These are phyloP conservation scores for Phialophora macrospora DNA, from an alignment of 2,329 filamentous ascomycete genomes.

Conservation along the genomic window DNA sequence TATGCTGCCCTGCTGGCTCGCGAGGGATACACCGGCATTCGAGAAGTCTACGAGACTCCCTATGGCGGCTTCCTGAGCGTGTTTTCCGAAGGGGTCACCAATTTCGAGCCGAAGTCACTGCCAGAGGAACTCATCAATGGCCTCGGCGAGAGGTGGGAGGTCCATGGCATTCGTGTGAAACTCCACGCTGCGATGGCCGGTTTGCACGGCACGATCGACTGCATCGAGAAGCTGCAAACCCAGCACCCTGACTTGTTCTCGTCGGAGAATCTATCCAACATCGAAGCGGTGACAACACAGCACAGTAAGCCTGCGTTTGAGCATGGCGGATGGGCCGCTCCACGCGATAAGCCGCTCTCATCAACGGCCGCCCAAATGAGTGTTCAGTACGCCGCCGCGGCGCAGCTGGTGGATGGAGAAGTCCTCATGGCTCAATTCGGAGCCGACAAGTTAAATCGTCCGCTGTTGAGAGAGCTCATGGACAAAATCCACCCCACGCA, in stretches of 20 bases:
- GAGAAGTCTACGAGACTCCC: conserved; percentile 48
- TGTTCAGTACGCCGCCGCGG: conserved; percentile 45
- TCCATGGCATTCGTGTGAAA: conserved; percentile 46
- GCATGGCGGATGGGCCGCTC: conserved; percentile 47
- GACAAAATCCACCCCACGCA: conserved; percentile 40
- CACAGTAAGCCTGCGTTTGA: conserved; percentile 43
- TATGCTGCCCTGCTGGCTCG: conserved; percentile 48
- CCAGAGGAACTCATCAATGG: conserved; percentile 41
- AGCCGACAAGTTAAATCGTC: conserved; percentile 43
- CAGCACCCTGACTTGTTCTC: conserved; percentile 39
- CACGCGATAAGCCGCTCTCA: conserved; percentile 42
- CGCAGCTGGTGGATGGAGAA: conserved; percentile 47
- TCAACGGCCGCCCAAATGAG: conserved; percentile 50
- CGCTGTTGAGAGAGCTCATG: conserved; percentile 46
- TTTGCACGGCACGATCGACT: conserved; percentile 47
- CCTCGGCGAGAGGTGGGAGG: conserved; percentile 48
- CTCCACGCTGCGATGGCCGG: conserved; percentile 47
- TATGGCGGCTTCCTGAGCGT: conserved; percentile 52
- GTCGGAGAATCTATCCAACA: conserved; percentile 29
- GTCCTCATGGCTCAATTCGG: conserved; percentile 46
- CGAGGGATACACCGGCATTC: conserved; percentile 50
- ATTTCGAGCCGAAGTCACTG: conserved; percentile 40
- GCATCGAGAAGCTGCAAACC: conserved; percentile 43
- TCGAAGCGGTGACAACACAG: conserved; percentile 42
- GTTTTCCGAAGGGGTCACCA: conserved; percentile 45